phyloP scores from a whole-genome alignment of 192 early-diverging fungal genomes.

The Rhizophagus clarus region DNA sequence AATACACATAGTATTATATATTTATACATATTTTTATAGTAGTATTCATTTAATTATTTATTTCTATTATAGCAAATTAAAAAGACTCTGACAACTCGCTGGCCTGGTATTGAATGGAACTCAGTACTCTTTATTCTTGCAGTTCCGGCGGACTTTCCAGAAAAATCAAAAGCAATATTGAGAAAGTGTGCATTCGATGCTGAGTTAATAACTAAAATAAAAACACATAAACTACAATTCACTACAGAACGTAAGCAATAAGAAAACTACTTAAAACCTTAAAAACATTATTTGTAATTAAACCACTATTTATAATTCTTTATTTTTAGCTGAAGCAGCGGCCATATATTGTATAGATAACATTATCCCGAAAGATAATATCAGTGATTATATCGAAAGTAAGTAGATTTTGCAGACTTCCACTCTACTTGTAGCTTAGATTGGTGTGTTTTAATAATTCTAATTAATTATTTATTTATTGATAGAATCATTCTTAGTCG shows the following conservation, averaged over 20 bases:
- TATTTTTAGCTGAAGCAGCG: slow-evolving; percentile 18
- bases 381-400: background rate
- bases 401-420: background rate
- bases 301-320: background rate
- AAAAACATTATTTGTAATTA: background rate
- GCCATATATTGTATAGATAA: slow-evolving; percentile 7
- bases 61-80: slow-evolving; percentile 1
- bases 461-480: background rate
- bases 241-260: too few relatives aligned
- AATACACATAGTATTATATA: too few relatives aligned
- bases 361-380: background rate
- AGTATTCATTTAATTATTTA: too few relatives aligned
- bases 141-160: slow-evolving; percentile 57
- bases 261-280: background rate
- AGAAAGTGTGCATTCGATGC: slow-evolving; percentile 54
- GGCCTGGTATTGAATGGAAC: background rate
- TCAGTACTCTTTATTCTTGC: slow-evolving; percentile 33
- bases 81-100: background rate
- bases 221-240: too few relatives aligned
- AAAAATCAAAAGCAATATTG: slow-evolving; percentile 54
- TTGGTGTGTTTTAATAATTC: too few relatives aligned
- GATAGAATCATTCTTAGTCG: slow-evolving; percentile 10
- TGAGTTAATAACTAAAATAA: slow-evolving; percentile 31
- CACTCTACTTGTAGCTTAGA: too few relatives aligned
- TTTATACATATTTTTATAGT: too few relatives aligned